Percentiles rank a stretch among this genome's conserved stretches.
Conservation (phyloP, 2,329 filamentous ascomycete species). For the Raffaelea albimanens region DNA sequence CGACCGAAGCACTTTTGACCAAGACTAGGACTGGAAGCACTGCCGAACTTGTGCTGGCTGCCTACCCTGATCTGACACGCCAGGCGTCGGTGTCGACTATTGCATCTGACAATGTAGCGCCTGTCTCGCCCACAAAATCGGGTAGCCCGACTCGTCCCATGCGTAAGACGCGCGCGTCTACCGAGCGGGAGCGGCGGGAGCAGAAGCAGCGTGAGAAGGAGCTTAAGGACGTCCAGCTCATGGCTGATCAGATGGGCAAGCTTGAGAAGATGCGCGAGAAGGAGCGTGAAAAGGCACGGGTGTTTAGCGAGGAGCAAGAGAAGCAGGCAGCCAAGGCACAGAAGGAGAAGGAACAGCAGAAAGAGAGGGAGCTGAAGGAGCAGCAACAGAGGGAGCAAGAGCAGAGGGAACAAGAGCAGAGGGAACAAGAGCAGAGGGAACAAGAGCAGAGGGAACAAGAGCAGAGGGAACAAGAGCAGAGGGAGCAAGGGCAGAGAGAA, state of each 20-base stretch:
- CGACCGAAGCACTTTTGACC: slow-evolving; percentile 36
- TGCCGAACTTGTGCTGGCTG: slow-evolving; percentile 22
- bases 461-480: neutral
- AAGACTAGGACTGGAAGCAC: slow-evolving; percentile 16
- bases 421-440: slow-evolving; percentile 7
- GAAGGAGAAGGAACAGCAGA: slow-evolving; percentile 19
- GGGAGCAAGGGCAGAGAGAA: neutral
- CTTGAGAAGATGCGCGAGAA: slow-evolving; percentile 62
- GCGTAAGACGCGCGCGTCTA: slow-evolving; percentile 47
- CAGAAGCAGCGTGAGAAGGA: slow-evolving; percentile 53
- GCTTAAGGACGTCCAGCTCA: slow-evolving; percentile 50
- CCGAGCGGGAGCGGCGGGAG: slow-evolving; percentile 43
- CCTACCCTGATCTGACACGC: slow-evolving; percentile 36
- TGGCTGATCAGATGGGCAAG: slow-evolving; percentile 51
- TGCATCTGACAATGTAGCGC: slow-evolving; percentile 16
- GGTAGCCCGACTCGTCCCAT: slow-evolving; percentile 34
- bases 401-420: neutral
- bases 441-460: neutral
- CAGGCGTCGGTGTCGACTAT: slow-evolving; percentile 15
- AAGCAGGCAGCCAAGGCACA: slow-evolving; percentile 30
- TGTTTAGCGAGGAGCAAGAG: slow-evolving; percentile 45
- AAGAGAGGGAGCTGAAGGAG: slow-evolving; percentile 38
- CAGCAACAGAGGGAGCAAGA: slow-evolving; percentile 25
- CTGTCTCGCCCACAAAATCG: slow-evolving; percentile 16
- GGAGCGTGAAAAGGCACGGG: slow-evolving; percentile 57